Evolutionary conservation across 345 rosid species (phyloP).

Genomic region (Geranium rotundifolium): DNA sequence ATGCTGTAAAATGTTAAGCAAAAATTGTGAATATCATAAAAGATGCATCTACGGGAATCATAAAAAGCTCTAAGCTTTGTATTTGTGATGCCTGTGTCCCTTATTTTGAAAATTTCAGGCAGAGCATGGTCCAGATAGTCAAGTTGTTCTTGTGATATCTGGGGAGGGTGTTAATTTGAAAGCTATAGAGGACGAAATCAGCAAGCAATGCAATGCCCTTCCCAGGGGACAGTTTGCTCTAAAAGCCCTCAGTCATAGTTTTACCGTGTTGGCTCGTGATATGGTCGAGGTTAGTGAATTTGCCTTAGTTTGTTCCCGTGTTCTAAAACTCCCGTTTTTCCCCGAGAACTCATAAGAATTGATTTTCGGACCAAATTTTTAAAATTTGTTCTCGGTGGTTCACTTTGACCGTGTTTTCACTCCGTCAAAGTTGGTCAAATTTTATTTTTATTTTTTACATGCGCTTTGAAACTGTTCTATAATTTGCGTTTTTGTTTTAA

Average conservation of each 20-base stretch:
- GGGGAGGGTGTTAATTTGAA: slow-evolving; percentile 73
- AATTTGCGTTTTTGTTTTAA: too few relatives aligned
- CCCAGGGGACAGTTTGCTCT: slow-evolving; percentile 81
- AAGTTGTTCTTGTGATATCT: slow-evolving; percentile 75
- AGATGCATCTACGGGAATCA: too few relatives aligned
- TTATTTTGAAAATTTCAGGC: slow-evolving; percentile 39
- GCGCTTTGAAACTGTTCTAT: too few relatives aligned
- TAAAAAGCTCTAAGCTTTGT: too few relatives aligned
- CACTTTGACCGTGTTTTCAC: too few relatives aligned
- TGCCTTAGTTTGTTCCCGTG: background rate
- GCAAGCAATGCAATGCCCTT: slow-evolving; percentile 53
- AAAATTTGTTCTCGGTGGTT: too few relatives aligned
- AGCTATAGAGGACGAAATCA: slow-evolving; percentile 73
- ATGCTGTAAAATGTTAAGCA: background rate
- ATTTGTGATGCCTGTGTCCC: too few relatives aligned
- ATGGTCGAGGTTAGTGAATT: slow-evolving; percentile 56
- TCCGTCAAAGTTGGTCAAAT: too few relatives aligned
- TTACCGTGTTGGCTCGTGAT: slow-evolving; percentile 65
- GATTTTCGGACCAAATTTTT: too few relatives aligned
- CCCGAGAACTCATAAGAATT: too few relatives aligned
- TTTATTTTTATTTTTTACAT: too few relatives aligned
- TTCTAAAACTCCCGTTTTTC: too few relatives aligned
- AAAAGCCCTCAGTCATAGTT: slow-evolving; percentile 79
- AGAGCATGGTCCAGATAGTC: slow-evolving; percentile 97
- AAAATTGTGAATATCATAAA: background rate